Conservation (phyloP, 306 rosid genomes). For the Cicer judaicum region DNA sequence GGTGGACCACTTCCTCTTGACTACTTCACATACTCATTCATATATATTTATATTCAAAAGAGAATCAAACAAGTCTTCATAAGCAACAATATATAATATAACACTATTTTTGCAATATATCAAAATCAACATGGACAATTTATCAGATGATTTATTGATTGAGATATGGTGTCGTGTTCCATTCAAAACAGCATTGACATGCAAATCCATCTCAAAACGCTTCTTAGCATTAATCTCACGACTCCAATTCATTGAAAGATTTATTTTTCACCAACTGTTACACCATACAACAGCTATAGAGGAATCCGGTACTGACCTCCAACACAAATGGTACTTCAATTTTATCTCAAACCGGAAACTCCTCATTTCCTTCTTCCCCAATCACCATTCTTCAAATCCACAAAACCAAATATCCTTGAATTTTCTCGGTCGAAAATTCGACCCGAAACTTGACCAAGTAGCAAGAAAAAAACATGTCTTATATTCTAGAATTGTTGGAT, state of each 20-base stretch:
- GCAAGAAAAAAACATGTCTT: background rate
- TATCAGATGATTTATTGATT: slow-evolving; percentile 29
- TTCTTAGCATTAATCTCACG: slow-evolving; percentile 28
- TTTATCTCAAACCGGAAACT: slow-evolving; percentile 3
- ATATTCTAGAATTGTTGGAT: slow-evolving; percentile 3
- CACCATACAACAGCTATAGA: too few relatives aligned
- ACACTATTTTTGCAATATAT: too few relatives aligned
- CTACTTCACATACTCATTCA: too few relatives aligned
- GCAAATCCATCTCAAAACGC: slow-evolving; percentile 35
- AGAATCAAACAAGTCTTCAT: too few relatives aligned
- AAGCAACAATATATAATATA: too few relatives aligned
- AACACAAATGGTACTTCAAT: slow-evolving; percentile 20
- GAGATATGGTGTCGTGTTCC: slow-evolving; percentile 38
- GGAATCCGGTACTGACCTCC: background rate
- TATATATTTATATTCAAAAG: too few relatives aligned
- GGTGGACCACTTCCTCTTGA: too few relatives aligned
- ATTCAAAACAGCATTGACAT: slow-evolving; percentile 24
- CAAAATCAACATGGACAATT: slow-evolving; percentile 1
- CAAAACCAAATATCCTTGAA: slow-evolving; percentile 16
- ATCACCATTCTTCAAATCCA: background rate
- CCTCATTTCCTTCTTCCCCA: slow-evolving; percentile 10
- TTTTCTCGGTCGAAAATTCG: slow-evolving; percentile 23
- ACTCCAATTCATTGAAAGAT: background rate
- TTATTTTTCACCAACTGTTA: background rate
- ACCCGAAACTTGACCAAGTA: background rate